Evolutionary conservation across 2,329 filamentous ascomycete species (phyloP), one percentile per base, ranked within the genome.

Genomic region (Lomentospora prolificans): DNA sequence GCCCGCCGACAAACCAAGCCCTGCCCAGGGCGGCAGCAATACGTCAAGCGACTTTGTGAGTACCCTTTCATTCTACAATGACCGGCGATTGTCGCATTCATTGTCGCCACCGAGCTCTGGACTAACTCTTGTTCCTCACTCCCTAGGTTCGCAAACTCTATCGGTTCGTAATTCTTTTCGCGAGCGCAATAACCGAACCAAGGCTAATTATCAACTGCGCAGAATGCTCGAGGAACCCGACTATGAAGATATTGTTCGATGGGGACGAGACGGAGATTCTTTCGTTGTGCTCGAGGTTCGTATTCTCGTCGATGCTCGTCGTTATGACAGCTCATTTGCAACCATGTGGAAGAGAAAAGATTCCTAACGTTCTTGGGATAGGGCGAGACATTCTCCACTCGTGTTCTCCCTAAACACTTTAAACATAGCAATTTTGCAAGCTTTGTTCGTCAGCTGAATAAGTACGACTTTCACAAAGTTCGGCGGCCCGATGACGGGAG

Each of bases 401-500:
- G 89, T 39, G 95, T 99, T 64, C 82, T 99, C 14, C 94, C 94
- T 2, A 96, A 97, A 68, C 90, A 97, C 66, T 99, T 99, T 78
- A 99, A 99, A 72, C 94, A 97, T 73, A 95, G 90, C 80, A 96
- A 96, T 70, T 96, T 96, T 74, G 91, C 91, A 30, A 96, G 90
- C 71, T 96, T 96, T 67, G 91, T 96, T 57, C 87, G 91, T 51
- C 91, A 96, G 69, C 75, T 96, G 57, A 96, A 96, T 75, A 96
- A 96, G 69, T 96, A 95, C 70, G 91, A 96, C 67, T 99, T 99
- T 64, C 94, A 99, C 77, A 99, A 99, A 77, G 91, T 97, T 60
- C 83, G 94, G 60, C 70, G 71, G 14, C 69, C 70, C 2, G 69
- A 67, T 53, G 71, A 73, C 50, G 64, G 64, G 31, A 50, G 55